Percentiles rank a stretch among this genome's conserved stretches.
Evolutionary conservation across 179 eudicot genomes (phyloP).

Genomic region (Silene noctiflora): DNA sequence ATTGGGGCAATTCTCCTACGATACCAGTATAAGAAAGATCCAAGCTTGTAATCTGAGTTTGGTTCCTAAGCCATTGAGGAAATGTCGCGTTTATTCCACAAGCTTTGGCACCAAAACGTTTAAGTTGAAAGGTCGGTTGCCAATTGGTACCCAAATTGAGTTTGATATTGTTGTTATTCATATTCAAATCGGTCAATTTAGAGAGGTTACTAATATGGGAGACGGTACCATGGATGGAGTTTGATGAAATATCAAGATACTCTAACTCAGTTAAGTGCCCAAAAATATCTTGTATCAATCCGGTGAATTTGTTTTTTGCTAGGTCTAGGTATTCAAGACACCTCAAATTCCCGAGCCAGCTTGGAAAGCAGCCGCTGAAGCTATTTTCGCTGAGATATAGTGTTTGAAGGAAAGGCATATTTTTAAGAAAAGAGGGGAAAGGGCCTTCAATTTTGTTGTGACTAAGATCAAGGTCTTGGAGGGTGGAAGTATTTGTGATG

Average conservation of each 20-base stretch:
- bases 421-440: neutral
- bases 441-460: neutral
- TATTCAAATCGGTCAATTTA: neutral
- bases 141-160: neutral
- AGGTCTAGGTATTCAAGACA: neutral
- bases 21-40: slow-evolving; percentile 17
- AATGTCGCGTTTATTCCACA: neutral
- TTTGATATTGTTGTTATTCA: neutral
- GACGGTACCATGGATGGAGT: slow-evolving; percentile 11
- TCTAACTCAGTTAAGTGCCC: neutral
- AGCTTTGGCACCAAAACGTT: neutral
- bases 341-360: neutral
- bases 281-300: neutral
- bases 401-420: slow-evolving; percentile 8
- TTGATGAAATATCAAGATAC: slow-evolving; percentile 12
- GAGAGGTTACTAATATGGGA: slow-evolving; percentile 2
- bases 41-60: neutral
- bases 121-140: slow-evolving; percentile 11
- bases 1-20: slow-evolving; percentile 1
- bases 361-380: neutral
- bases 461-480: slow-evolving; percentile 14
- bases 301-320: neutral
- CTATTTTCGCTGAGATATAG: neutral
- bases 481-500: neutral
- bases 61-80: slow-evolving; percentile 11